Percentiles rank a stretch among this genome's conserved stretches.
These are phyloP conservation scores for Lipomyces oligophaga DNA, from an alignment of 805 yeast species.

Conservation along the genomic window DNA sequence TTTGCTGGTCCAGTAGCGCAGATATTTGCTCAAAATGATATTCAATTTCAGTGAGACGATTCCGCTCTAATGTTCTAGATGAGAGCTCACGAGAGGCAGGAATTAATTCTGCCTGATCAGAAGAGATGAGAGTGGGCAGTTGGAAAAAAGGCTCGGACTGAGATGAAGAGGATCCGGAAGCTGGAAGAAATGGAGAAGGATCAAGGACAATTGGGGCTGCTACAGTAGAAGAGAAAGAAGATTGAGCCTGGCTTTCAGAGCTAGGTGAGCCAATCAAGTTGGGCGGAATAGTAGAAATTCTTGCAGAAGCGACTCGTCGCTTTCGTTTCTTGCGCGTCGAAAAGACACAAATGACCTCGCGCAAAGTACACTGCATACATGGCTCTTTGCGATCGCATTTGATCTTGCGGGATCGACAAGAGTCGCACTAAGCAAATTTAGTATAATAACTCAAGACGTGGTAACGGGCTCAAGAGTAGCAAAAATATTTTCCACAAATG, in stretches of 20 bases:
- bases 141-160: not conserved
- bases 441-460: not conserved
- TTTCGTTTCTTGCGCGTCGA: slow-evolving; percentile 24
- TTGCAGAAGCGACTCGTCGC: slow-evolving; percentile 6
- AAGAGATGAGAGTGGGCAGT: not conserved
- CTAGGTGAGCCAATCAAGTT: not conserved
- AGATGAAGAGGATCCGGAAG: not conserved
- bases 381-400: slow-evolving; percentile 25
- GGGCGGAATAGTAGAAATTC: not conserved
- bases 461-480: too few relatives aligned
- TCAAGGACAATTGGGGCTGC: not conserved
- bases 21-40: slow-evolving; percentile 18
- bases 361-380: slow-evolving; percentile 21
- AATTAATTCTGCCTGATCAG: not conserved
- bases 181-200: too few relatives aligned
- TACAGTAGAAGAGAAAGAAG: not conserved
- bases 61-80: not conserved
- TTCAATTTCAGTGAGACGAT: slow-evolving; percentile 9
- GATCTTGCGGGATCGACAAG: slow-evolving; percentile 23
- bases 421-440: slow-evolving; percentile 22
- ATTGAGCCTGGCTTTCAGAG: not conserved
- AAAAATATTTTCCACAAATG: too few relatives aligned
- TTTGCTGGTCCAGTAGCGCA: slow-evolving; percentile 12
- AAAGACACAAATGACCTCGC: slow-evolving; percentile 21
- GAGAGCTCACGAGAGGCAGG: not conserved